Evolutionary conservation across 768 basidiomycete genomes (phyloP), one percentile per base, ranked within the genome.

Genomic region (Tricholoma hemisulphureum): DNA sequence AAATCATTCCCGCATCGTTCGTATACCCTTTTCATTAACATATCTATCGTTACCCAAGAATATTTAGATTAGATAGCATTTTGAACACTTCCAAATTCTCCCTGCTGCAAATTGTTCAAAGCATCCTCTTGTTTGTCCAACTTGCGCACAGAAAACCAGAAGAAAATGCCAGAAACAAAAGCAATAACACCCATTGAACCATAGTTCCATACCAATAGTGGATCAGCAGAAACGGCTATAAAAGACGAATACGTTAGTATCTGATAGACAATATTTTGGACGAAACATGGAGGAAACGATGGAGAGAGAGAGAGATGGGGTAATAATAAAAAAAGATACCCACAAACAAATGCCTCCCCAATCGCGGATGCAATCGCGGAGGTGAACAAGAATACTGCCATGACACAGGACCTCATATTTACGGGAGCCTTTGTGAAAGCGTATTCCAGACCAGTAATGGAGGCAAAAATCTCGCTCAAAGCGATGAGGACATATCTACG

Each of bases 381-480:
- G 67, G 71, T 85, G 69, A 86, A 83, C 34, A 88, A 69, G 74
- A 83, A 87, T 28, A 86, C 58, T 29, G 83, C 75, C 88, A 91
- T 91, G 56, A 95, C 90, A 57, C 94, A 82, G 45, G 89, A 91
- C 24, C 85, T 83, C 93, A 94, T 94, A 73, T 89, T 89, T 71
- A 77, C 85, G 13, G 93, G 93, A n/a, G 91, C 92, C 72, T 93
- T 92, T 26, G 88, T 90, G 75, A 88, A 93, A n/a, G 90, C 91
- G 64, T 93, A 93, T 69, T 93, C 90, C 57, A 93, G 80, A 7
- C 88, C 87, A 0, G 90, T 92, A 72, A 93, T 89, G 4, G 86
- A 86, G 1, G 88, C 88, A 49, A 91, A 79, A 67, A 93, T 92
- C 74, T 93, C 90, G 66, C 81, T 83, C 57, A 86, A 77, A 2